Base-by-base conservation (phyloP, 2,329 filamentous ascomycete genomes). In the Macroventuria anomochaeta region DNA sequence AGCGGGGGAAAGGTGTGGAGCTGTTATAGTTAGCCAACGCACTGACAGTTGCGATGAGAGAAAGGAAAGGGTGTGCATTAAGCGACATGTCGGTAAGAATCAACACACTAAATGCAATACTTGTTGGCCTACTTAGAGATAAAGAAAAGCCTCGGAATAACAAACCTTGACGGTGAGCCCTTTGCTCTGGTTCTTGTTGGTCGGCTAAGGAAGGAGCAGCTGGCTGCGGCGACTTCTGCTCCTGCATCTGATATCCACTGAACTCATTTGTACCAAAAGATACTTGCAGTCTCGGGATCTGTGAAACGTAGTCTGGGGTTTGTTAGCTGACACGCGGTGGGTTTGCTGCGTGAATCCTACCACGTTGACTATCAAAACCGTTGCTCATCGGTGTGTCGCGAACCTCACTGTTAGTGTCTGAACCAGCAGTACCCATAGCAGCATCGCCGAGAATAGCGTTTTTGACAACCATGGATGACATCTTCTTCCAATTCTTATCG, bases 401-500 rank as follows among this genome's bases (percentile, higher is more conserved):
- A 28, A 33, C 17, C 15, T 26, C 47, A 39, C 34, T 18, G 11
- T 40, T 48, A 26, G 20, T 50, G 18, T 37, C 34, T 20, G 29
- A 17, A 29, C 32, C 29, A 12, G 23, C 47, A 3, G 56, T 41
- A 17, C 55, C 49, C 12, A 55, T 54, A 36, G 59, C 57, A 18
- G 50, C 47, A 28, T 61, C 55, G 5, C 64, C 58, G 6, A 58
- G 58, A 3, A 62, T 56, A 13, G 61, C 56, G n/a, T 62, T 63
- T 28, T 58, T 59, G 13, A 67, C 61, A 12, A 51, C 55, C 6
- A 52, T 48, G 10, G 56, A 48, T n/a, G 61, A 57, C 58, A 70
- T 63, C 20, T 54, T 44, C 39, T 67, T 70, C 59, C 60, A 64
- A 25, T 55, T 58, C 10, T 42, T 43, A 28, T 67, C 59, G 37